Evolutionary conservation across 2,329 filamentous ascomycete species (phyloP).

Genomic region (Sporothrix inflata): DNA sequence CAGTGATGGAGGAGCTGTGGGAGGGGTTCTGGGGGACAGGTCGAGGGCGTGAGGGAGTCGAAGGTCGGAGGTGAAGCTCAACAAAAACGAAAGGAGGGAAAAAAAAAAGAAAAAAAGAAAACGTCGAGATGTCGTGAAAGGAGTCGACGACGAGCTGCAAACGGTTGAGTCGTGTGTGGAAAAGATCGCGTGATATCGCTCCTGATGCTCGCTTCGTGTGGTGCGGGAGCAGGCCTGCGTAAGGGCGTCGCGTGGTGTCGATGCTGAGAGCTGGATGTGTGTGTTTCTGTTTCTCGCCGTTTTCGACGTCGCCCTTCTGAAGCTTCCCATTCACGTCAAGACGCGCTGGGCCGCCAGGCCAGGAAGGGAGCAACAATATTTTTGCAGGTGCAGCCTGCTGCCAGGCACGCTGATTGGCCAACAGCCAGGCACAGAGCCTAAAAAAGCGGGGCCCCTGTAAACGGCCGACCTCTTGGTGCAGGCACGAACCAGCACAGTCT

Average conservation of each 20-base stretch:
- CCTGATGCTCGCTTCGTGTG: background rate
- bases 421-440: conserved; percentile 7
- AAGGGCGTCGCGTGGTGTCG: conserved; percentile 13
- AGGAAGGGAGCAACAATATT: conserved; percentile 28
- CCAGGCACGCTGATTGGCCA: conserved; percentile 23
- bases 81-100: background rate
- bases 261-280: background rate
- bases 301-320: background rate
- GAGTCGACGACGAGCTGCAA: background rate
- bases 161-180: background rate
- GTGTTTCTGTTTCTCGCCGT: background rate
- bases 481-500: conserved; percentile 1
- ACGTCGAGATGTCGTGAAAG: conserved; percentile 2
- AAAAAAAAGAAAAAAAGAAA: background rate
- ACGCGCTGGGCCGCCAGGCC: conserved; percentile 25
- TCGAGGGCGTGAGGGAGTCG: background rate
- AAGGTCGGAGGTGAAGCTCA: background rate
- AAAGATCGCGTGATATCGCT: background rate
- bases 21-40: background rate
- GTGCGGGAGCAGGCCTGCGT: background rate
- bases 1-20: conserved; percentile 6
- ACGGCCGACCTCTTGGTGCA: background rate
- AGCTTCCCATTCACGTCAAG: conserved; percentile 28
- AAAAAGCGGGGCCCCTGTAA: conserved; percentile 7
- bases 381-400: conserved; percentile 18